Base-by-base conservation (phyloP, 2,329 filamentous ascomycete genomes). In the Paramyrothecium roridum region DNA sequence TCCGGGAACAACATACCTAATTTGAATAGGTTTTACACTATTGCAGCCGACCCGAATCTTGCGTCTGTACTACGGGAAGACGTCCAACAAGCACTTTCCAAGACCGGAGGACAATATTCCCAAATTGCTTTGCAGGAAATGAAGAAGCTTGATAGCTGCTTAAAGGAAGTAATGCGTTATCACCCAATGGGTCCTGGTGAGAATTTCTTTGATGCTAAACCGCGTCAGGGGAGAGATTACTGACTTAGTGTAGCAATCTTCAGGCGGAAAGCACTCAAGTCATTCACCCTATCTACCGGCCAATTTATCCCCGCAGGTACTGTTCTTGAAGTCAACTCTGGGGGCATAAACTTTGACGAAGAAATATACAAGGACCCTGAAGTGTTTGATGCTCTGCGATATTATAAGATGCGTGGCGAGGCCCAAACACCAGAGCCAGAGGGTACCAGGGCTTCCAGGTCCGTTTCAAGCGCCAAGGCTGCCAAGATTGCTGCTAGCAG, bases 231-330 rank as follows among this genome's bases (percentile, higher is more conserved):
- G 26, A 30, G 10, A n/a, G 10, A 16, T 19, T 6, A 11, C 54
- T 56, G 46, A 58, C 16, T 3, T 3, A 1, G 2, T 22, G 1
- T 10, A 70, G 73, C 70, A 1, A 75, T 79, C 3, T 83, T 83
- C 65, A 64, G 66, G 23, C 79, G 81, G 56, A 80, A 78, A 59
- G 79, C 81, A 11, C 67, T 80, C 34, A 73, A 77, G 60, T 71
- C 76, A 3, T 74, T 84, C 60, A 75, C 74, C 2, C 76, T 84
- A 2, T 82, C 80, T 47, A 80, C 80, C 62, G 82, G 82, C 17
- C 78, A 82, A 50, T 71, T 74, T 33, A 71, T 80, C 11, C 76
- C 77, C 0, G 67, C 71, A 2, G 77, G 76, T 26, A 72, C 73
- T 7, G 68, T 70, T n/a, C 69, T 80, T 33, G 72, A 80, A 55